These are phyloP conservation scores for Pelargonium myrrhifolium DNA, from an alignment of 441 rosid genomes.

Conservation along the genomic window DNA sequence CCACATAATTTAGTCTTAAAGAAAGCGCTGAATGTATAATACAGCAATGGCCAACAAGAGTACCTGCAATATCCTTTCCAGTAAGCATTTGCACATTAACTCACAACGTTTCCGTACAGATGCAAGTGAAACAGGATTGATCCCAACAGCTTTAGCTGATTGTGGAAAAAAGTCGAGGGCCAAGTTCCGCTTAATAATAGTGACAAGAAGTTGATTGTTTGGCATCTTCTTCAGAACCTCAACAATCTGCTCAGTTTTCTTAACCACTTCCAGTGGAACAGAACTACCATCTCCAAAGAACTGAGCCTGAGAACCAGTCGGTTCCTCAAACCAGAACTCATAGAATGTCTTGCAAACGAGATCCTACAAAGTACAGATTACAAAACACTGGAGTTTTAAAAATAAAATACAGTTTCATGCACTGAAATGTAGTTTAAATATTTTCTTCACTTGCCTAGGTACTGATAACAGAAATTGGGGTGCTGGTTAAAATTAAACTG, in stretches of 20 bases:
- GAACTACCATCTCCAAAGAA: conserved; percentile 79
- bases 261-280: conserved; percentile 82
- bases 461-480: too few relatives aligned
- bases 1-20: conserved; percentile 14
- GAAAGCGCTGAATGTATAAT: conserved; percentile 13
- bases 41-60: conserved; percentile 9
- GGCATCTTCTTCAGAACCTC: conserved; percentile 71
- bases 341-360: conserved; percentile 97
- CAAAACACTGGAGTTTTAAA: not conserved
- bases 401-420: not conserved
- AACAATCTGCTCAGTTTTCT: conserved; percentile 95
- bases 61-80: conserved; percentile 96
- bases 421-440: not conserved
- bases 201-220: conserved; percentile 80
- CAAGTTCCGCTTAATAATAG: conserved; percentile 79
- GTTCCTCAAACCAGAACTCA: conserved; percentile 99
- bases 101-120: conserved; percentile 90
- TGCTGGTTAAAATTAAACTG: not conserved
- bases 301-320: conserved; percentile 61
- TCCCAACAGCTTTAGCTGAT: conserved; percentile 95
- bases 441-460: not conserved
- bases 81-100: conserved; percentile 91
- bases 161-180: conserved; percentile 94
- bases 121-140: conserved; percentile 76
- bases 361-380: conserved; percentile 46